Evolutionary conservation across 2,329 filamentous ascomycete genomes (phyloP).

Genomic region (Fusarium denticulatum): DNA sequence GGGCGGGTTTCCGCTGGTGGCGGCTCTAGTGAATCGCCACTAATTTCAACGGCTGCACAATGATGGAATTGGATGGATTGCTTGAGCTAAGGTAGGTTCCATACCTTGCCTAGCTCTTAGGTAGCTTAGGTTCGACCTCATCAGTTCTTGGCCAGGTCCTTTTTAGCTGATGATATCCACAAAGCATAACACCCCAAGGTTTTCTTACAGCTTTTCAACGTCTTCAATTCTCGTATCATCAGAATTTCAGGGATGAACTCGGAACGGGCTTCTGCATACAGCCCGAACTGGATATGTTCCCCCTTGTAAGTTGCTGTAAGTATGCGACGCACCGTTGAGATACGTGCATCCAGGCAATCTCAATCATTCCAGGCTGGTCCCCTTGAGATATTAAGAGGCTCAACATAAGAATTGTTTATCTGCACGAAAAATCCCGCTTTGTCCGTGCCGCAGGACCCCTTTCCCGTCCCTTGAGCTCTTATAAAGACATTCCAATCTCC

Average conservation of each 20-base stretch:
- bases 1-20: slow-evolving; percentile 16
- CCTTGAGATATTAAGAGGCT: slow-evolving; percentile 1
- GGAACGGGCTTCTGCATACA: slow-evolving; percentile 23
- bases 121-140: background rate
- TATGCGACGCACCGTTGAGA: slow-evolving; percentile 20
- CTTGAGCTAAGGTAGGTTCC: background rate
- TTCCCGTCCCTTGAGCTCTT: background rate
- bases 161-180: background rate
- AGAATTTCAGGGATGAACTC: slow-evolving; percentile 6
- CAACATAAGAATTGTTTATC: background rate
- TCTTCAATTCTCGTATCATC: slow-evolving; percentile 1
- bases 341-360: slow-evolving; percentile 16
- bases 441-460: background rate
- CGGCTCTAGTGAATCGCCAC: slow-evolving; percentile 30
- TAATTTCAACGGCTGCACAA: slow-evolving; percentile 40
- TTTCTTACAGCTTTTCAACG: background rate
- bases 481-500: slow-evolving; percentile 37
- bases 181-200: background rate
- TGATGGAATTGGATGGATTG: slow-evolving; percentile 32
- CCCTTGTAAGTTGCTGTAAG: slow-evolving; percentile 24
- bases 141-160: background rate
- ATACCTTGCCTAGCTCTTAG: background rate
- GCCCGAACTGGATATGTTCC: slow-evolving; percentile 22
- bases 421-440: background rate
- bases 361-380: slow-evolving; percentile 33